These are phyloP conservation scores for Hypomyces rosellus DNA, from an alignment of 2,329 filamentous ascomycete genomes.

Conservation along the genomic window DNA sequence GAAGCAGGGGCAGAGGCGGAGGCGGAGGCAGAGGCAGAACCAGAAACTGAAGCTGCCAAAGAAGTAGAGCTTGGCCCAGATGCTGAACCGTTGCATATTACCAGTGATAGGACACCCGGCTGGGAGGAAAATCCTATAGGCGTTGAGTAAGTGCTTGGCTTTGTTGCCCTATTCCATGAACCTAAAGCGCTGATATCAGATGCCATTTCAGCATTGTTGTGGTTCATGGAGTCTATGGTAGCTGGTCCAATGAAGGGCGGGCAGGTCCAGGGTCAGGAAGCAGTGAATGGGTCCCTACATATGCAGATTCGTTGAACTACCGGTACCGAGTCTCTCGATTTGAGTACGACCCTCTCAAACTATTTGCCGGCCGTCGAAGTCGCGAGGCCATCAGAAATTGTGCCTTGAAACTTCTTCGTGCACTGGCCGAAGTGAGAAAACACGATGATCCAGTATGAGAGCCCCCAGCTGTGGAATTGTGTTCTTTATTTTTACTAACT, in stretches of 20 bases:
- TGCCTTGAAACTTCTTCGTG: slow-evolving; percentile 6
- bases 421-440: not conserved
- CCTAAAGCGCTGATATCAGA: not conserved
- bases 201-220: slow-evolving; percentile 3
- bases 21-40: not conserved
- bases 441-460: slow-evolving; percentile 3
- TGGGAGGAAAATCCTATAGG: not conserved
- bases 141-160: slow-evolving; percentile 6
- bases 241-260: not conserved
- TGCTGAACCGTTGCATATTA: slow-evolving; percentile 10
- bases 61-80: not conserved
- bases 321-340: slow-evolving; percentile 1
- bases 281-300: slow-evolving; percentile 2
- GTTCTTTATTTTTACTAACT: not conserved
- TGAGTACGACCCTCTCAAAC: slow-evolving; percentile 6
- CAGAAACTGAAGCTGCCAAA: not conserved
- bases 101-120: not conserved
- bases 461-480: not conserved
- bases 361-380: slow-evolving; percentile 9
- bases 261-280: slow-evolving; percentile 8
- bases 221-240: slow-evolving; percentile 8
- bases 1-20: slow-evolving; percentile 3
- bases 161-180: not conserved
- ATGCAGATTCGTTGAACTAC: not conserved
- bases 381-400: slow-evolving; percentile 6